These are phyloP conservation scores for Penicillium sp. DNA, from an alignment of 2,329 filamentous ascomycete species.

Conservation along the genomic window DNA sequence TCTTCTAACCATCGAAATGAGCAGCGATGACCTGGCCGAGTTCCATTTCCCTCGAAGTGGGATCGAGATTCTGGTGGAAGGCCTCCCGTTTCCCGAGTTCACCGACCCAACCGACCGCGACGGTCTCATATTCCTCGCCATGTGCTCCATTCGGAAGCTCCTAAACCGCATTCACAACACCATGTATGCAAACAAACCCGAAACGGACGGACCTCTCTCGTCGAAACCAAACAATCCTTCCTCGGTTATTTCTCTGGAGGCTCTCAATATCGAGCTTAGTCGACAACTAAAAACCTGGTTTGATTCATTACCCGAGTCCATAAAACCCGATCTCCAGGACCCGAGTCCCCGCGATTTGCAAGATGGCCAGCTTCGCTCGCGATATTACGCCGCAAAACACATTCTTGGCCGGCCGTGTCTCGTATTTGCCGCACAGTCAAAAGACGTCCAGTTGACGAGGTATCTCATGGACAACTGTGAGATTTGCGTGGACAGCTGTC, in stretches of 20 bases:
- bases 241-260: slow-evolving; percentile 12
- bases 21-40: slow-evolving; percentile 18
- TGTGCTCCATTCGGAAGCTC: slow-evolving; percentile 19
- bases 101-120: slow-evolving; percentile 9
- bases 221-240: not conserved
- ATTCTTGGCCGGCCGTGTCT: slow-evolving; percentile 19
- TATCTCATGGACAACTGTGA: slow-evolving; percentile 14
- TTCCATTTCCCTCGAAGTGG: slow-evolving; percentile 19
- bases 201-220: not conserved
- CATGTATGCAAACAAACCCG: slow-evolving; percentile 8
- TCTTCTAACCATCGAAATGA: not conserved
- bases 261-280: slow-evolving; percentile 14
- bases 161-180: slow-evolving; percentile 17
- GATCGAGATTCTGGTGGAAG: slow-evolving; percentile 15
- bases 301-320: slow-evolving; percentile 9
- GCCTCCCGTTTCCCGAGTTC: slow-evolving; percentile 15
- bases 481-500: slow-evolving; percentile 17
- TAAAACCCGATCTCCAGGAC: slow-evolving; percentile 14
- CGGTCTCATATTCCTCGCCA: slow-evolving; percentile 16
- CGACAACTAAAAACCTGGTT: slow-evolving; percentile 17
- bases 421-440: slow-evolving; percentile 11
- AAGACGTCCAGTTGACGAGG: slow-evolving; percentile 4
- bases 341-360: slow-evolving; percentile 6
- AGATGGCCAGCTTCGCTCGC: slow-evolving; percentile 14
- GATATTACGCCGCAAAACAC: slow-evolving; percentile 17